phyloP scores from a whole-genome alignment of 192 early-diverging fungal genomes.

The Coemansia sp. region DNA sequence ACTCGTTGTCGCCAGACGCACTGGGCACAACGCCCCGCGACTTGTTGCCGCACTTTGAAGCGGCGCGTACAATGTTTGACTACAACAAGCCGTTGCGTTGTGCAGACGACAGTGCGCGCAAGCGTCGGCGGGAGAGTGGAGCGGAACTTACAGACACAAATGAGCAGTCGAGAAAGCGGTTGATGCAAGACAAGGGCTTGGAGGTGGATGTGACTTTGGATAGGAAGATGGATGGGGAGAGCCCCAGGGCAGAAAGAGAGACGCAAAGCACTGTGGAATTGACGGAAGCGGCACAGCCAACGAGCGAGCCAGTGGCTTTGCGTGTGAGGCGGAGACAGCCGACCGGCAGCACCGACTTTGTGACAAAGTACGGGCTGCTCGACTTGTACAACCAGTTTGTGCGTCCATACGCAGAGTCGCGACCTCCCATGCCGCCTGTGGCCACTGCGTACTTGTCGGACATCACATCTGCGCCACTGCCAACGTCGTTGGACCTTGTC shows the following conservation, averaged over 20 bases:
- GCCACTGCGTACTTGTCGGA: constrained; percentile 33
- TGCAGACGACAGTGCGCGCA: not conserved
- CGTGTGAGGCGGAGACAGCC: constrained; percentile 12
- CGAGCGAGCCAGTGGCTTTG: not conserved
- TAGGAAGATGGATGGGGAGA: too few species aligned
- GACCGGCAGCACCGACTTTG: constrained; percentile 45
- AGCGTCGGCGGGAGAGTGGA: constrained; percentile 17
- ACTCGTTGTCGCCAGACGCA: constrained; percentile 37
- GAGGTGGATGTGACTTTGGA: too few species aligned
- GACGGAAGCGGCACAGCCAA: constrained; percentile 2
- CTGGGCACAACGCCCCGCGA: constrained; percentile 28
- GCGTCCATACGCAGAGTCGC: constrained; percentile 23
- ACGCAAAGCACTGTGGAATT: constrained; percentile 1
- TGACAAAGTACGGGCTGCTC: constrained; percentile 24
- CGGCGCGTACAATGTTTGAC: not conserved
- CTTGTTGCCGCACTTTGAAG: constrained; percentile 35
- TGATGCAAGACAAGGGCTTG: too few species aligned
- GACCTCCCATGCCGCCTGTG: constrained; percentile 29
- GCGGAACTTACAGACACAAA: constrained; percentile 5
- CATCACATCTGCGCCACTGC: not conserved
- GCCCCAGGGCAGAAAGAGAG: too few species aligned
- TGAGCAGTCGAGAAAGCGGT: not conserved
- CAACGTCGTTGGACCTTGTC: constrained; percentile 20
- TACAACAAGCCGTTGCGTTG: not conserved
- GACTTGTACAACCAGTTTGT: constrained; percentile 42